Base-by-base conservation (phyloP, 345 rosid genomes). In the Lenwebbia sp. region DNA sequence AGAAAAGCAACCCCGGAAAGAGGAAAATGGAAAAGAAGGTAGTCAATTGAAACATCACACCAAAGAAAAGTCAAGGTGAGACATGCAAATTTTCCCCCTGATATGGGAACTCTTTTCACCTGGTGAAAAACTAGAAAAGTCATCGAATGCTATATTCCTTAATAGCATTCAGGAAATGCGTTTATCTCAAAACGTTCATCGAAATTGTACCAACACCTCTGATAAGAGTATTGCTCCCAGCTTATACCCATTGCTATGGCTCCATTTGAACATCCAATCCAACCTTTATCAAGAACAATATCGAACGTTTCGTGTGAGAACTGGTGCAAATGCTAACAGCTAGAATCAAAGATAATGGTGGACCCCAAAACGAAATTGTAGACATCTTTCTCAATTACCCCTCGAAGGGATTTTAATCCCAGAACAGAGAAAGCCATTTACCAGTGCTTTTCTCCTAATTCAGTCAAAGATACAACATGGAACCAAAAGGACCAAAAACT, bases 201-300 rank as follows among this genome's bases (percentile, higher is more conserved):
- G 10, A 21, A 21, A 54, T 21, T 54, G 56, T 54, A 49, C 2
- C 13, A 23, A 60, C 30, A 94, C 99, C 99, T 96, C 99, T 7
- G 92, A 89, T 89, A 95, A 49, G 6, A 90, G 89, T 96, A 97
- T 87, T 92, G 92, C 89, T 55, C 99, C 99, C 25, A 94, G 92
- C 87, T 91, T 93, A 5, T 94, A 86, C 37, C 99, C 99, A 40
- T 90, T 47, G 93, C 88, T 92, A 90, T 15, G 98, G 98, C 92
- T 97, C 99, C 99, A 96, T 96, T 84, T 95, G 90, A 89, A 99
- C 99, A 93, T 97, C 99, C 90, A 97, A 88, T 85, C 97, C 99
- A 49, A 88, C 99, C 99, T 91, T 97, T 96, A 91, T 97, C 99
- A 22, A 96, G 91, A 85, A 97, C 92, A 88, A 76, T 88, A 88